These are phyloP conservation scores for Saccharomycopsis capsularis DNA, from an alignment of 805 yeast species.

Conservation along the genomic window DNA sequence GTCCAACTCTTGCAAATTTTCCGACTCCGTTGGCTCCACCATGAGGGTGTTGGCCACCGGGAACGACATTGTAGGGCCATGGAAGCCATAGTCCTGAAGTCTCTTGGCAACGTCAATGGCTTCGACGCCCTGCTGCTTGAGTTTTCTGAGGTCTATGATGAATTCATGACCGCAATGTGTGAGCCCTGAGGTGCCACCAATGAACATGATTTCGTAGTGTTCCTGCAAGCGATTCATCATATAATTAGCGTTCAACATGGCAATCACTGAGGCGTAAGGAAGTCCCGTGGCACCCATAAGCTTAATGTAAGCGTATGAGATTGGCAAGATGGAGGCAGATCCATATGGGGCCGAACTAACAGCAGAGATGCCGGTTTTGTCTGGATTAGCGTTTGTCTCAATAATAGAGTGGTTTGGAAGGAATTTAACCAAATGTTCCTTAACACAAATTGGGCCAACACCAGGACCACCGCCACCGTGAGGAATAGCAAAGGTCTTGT, in stretches of 20 bases:
- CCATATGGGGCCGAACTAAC: conserved; percentile 95
- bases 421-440: conserved; percentile 67
- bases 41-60: conserved; percentile 96
- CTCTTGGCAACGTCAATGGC: conserved; percentile 97
- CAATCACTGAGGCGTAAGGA: conserved; percentile 81
- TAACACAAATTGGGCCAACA: conserved; percentile 96
- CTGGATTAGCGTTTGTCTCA: conserved; percentile 39
- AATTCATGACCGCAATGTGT: conserved; percentile 95
- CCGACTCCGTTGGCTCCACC: conserved; percentile 98
- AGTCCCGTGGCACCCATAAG: conserved; percentile 83
- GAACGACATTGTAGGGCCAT: conserved; percentile 98
- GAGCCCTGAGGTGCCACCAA: conserved; percentile 46
- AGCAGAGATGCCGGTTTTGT: conserved; percentile 47
- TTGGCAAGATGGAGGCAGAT: conserved; percentile 87
- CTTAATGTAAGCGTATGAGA: conserved; percentile 91
- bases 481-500: conserved; percentile 95
- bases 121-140: conserved; percentile 73
- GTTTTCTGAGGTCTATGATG: conserved; percentile 82
- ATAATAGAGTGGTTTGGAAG: conserved; percentile 73
- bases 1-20: conserved; percentile 79
- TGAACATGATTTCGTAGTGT: conserved; percentile 70
- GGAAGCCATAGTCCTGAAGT: conserved; percentile 96
- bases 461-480: conserved; percentile 99
- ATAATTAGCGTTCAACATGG: conserved; percentile 92
- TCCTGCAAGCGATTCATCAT: conserved; percentile 75